Percentiles rank a stretch among this genome's conserved stretches.
Conservation (phyloP, 2,329 filamentous ascomycete species). For the Neopestalotiopsis sp. region DNA sequence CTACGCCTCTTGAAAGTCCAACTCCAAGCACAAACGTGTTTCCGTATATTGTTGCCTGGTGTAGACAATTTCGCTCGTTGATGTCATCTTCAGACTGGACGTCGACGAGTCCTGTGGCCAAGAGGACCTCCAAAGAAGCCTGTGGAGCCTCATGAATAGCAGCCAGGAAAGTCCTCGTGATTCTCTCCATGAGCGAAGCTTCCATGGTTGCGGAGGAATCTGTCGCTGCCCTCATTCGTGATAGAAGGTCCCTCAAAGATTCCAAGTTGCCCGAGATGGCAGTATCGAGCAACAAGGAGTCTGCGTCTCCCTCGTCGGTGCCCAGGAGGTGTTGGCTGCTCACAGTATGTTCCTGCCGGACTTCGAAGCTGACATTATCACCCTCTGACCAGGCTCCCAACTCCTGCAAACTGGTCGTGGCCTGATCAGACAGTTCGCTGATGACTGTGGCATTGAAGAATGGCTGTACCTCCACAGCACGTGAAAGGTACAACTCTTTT, state of each 20-base stretch:
- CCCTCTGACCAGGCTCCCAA: conserved; percentile 97
- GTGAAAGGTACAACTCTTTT: conserved; percentile 94
- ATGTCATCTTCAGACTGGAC: conserved; percentile 96
- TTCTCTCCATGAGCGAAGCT: conserved; percentile 68
- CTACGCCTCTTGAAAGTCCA: conserved; percentile 77
- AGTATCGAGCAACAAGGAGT: conserved; percentile 86
- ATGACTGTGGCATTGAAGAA: conserved; percentile 98
- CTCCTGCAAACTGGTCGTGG: conserved; percentile 93
- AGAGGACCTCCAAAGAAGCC: conserved; percentile 75
- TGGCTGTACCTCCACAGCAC: conserved; percentile 95
- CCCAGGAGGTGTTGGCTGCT: conserved; percentile 70
- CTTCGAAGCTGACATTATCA: conserved; percentile 85
- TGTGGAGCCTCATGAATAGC: conserved; percentile 86
- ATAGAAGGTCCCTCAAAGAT: conserved; percentile 80
- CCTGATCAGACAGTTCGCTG: conserved; percentile 94
- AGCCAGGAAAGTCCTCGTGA: conserved; percentile 89
- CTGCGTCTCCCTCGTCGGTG: conserved; percentile 87
- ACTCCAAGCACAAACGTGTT: conserved; percentile 78
- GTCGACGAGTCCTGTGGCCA: conserved; percentile 84
- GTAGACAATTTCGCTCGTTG: conserved; percentile 94
- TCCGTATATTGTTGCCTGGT: conserved; percentile 95
- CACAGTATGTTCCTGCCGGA: conserved; percentile 64
- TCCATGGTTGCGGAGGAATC: conserved; percentile 56
- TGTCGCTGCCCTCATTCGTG: conserved; percentile 65
- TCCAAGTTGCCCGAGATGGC: conserved; percentile 82